Evolutionary conservation across 164 flowering plant species (phyloP).

Genomic region (Aristolochia contorta): DNA sequence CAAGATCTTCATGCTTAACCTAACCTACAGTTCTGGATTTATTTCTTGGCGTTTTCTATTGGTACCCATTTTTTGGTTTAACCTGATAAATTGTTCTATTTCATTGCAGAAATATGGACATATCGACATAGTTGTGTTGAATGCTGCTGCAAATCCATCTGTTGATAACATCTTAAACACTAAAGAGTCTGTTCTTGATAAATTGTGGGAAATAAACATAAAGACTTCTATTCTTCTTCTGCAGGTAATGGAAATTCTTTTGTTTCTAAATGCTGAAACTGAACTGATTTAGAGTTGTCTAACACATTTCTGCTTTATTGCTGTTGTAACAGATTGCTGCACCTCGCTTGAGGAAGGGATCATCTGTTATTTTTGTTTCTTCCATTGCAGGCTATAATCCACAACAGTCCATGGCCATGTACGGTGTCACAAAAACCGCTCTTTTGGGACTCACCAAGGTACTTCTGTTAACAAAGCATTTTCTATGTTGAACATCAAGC

Average conservation of each 20-base stretch:
- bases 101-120: slow-evolving; percentile 65
- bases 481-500: too few species aligned
- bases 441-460: slow-evolving; percentile 99
- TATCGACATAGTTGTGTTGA: slow-evolving; percentile 72
- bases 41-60: too few species aligned
- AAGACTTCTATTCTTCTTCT: slow-evolving; percentile 72
- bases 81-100: neutral
- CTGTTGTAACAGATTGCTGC: slow-evolving; percentile 54
- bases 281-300: neutral
- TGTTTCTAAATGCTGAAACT: neutral
- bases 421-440: slow-evolving; percentile 96
- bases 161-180: slow-evolving; percentile 46
- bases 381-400: slow-evolving; percentile 69
- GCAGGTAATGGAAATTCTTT: slow-evolving; percentile 29
- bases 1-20: too few species aligned
- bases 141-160: slow-evolving; percentile 88
- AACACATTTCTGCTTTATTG: neutral
- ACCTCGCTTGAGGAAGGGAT: slow-evolving; percentile 72
- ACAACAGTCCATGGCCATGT: slow-evolving; percentile 62
- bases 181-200: slow-evolving; percentile 77
- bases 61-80: too few species aligned
- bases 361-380: slow-evolving; percentile 71
- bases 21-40: too few species aligned
- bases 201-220: slow-evolving; percentile 92
- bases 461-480: neutral